These are phyloP conservation scores for Nitzschia sp. DNA, from an alignment of 108 stramenopile species.

Conservation along the genomic window DNA sequence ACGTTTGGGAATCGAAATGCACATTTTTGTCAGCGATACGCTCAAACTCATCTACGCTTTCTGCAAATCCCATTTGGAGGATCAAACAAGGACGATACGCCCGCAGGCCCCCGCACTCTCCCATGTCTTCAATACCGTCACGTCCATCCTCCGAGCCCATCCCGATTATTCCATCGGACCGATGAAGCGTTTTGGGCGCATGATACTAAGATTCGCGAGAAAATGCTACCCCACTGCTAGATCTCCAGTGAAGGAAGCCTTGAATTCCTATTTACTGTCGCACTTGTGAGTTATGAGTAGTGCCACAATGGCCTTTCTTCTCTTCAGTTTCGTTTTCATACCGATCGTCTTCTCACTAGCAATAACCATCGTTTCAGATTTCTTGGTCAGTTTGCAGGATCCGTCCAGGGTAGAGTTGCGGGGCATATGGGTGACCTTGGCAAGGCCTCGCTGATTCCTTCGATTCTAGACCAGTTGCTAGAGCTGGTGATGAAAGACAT, in stretches of 20 bases:
- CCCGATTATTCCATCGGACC: constrained; percentile 35
- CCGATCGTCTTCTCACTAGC: too few relatives aligned
- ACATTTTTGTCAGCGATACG: constrained; percentile 47
- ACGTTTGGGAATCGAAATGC: constrained; percentile 54
- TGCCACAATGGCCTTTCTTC: neutral
- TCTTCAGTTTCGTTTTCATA: constrained; percentile 6
- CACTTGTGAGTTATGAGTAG: constrained; percentile 50
- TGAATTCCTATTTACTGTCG: constrained; percentile 56
- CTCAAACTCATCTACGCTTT: constrained; percentile 53
- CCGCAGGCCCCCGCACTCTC: constrained; percentile 7
- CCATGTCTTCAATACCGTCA: constrained; percentile 34
- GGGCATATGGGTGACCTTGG: constrained; percentile 66
- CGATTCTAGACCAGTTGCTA: constrained; percentile 27
- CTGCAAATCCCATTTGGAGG: constrained; percentile 38
- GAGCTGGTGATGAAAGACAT: constrained; percentile 36
- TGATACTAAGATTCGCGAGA: constrained; percentile 50
- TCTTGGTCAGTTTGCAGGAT: constrained; percentile 42
- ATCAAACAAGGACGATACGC: constrained; percentile 19
- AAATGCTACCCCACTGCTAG: constrained; percentile 36
- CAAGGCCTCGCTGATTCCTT: constrained; percentile 37
- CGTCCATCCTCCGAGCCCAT: constrained; percentile 29
- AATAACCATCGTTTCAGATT: constrained; percentile 9
- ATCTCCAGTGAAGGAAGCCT: constrained; percentile 41
- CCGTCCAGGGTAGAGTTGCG: constrained; percentile 38
- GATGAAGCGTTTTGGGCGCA: constrained; percentile 23